Conservation (phyloP, 2,329 filamentous ascomycete species). For the Biscogniauxia sp. region DNA sequence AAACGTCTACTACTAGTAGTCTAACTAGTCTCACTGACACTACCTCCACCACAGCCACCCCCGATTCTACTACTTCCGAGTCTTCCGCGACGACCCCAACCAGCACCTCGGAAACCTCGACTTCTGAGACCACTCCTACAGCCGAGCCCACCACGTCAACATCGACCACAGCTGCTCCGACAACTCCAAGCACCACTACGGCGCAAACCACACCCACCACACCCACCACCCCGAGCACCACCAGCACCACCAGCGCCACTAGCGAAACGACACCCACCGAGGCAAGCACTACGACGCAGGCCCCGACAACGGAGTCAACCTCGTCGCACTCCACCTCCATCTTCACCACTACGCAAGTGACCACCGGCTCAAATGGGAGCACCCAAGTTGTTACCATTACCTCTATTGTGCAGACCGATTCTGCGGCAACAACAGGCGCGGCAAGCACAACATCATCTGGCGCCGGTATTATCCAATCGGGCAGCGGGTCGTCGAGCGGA, state of each 20-base stretch:
- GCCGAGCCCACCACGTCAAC: conserved; percentile 1
- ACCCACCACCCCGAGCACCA: conserved; percentile 4
- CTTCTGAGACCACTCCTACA: neutral
- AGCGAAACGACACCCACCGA: neutral
- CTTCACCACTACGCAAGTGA: conserved; percentile 3
- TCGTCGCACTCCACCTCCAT: conserved; percentile 4
- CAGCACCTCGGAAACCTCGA: conserved; percentile 7
- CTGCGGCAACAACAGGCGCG: conserved; percentile 7
- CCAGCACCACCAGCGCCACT: conserved; percentile 1
- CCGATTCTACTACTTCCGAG: conserved; percentile 17
- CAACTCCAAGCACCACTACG: conserved; percentile 10
- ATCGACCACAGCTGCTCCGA: conserved; percentile 5
- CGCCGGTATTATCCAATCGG: conserved; percentile 18
- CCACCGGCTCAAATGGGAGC: conserved; percentile 19
- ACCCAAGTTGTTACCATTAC: conserved; percentile 25
- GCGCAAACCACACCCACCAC: conserved; percentile 2
- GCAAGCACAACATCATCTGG: conserved; percentile 17
- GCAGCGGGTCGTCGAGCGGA: conserved; percentile 27
- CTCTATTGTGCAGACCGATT: conserved; percentile 22
- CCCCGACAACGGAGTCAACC: conserved; percentile 6
- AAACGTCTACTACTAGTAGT: conserved; percentile 11
- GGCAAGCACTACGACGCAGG: conserved; percentile 9
- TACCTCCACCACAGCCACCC: conserved; percentile 9
- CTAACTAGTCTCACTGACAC: conserved; percentile 9
- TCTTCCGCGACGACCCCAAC: conserved; percentile 24